These are phyloP conservation scores for Aspergillus melleus DNA, from an alignment of 2,329 filamentous ascomycete genomes.

Conservation along the genomic window DNA sequence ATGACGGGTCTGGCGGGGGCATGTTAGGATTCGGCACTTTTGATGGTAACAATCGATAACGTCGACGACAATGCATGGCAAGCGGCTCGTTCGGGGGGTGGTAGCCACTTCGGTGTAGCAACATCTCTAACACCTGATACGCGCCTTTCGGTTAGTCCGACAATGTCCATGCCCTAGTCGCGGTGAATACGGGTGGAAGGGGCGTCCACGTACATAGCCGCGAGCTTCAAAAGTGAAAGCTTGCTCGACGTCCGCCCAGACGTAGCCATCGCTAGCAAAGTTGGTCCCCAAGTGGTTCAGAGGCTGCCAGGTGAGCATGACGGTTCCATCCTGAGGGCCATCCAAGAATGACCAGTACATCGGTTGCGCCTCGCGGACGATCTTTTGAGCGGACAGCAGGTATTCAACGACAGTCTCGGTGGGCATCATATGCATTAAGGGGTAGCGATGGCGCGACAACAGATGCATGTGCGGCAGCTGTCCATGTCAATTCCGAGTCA, in stretches of 20 bases:
- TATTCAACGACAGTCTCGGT: conserved; percentile 78
- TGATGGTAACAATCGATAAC: conserved; percentile 78
- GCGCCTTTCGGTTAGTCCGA: conserved; percentile 2
- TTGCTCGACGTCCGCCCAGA: conserved; percentile 83
- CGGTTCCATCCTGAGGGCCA: conserved; percentile 74
- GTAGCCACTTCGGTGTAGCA: conserved; percentile 78
- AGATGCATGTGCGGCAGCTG: conserved; percentile 89
- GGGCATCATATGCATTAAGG: conserved; percentile 68
- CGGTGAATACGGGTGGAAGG: neutral
- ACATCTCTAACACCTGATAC: conserved; percentile 79
- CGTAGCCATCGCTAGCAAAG: conserved; percentile 87
- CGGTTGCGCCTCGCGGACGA: conserved; percentile 78
- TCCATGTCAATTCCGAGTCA: conserved; percentile 13
- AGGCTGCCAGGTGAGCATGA: conserved; percentile 88
- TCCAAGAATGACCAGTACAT: conserved; percentile 95
- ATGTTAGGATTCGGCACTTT: conserved; percentile 69
- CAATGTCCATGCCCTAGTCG: neutral
- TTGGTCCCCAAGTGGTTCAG: conserved; percentile 67
- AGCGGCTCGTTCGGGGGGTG: conserved; percentile 69
- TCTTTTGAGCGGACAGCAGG: conserved; percentile 78
- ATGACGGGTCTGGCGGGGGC: conserved; percentile 71
- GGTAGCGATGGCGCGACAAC: conserved; percentile 79
- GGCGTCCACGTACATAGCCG: conserved; percentile 58
- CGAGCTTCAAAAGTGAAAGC: conserved; percentile 72
- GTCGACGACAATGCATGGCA: conserved; percentile 74